Evolutionary conservation across 2,329 filamentous ascomycete species (phyloP), one percentile per base, ranked within the genome.

Genomic region (Epichloe sibirici): DNA sequence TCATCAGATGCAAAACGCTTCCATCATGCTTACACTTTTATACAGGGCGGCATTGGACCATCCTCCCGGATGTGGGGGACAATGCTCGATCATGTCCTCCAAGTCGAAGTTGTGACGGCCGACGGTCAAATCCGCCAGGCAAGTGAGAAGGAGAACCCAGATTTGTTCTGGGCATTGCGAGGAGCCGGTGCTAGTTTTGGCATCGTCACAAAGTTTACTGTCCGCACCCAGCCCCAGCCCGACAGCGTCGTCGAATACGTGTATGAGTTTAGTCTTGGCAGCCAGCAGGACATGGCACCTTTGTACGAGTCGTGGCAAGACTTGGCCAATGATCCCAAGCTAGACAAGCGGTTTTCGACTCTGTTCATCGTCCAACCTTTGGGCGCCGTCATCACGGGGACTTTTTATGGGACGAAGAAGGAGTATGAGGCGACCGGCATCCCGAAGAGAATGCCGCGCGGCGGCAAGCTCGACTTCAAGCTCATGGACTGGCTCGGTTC

Each of bases 401-500:
- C 76, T 0, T 85, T 79, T 58, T 84, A 81, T 59, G 82, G 82
- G 9, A 76, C 76, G 0, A 65, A 74, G 45, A 70, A 67, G 0
- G 80, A 85, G 60, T 85, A 74, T 58, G 60, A 74, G 3, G 71
- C 70, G 2, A 70, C 72, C 0, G 76, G 75, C 0, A 79, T 82
- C 25, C 65, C 69, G 2, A 60, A 64, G 21, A 69, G 65, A 51
- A 72, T 82, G 2, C 77, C 78, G 1, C 58, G 61, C 8, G 68
- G 63, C 11, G 62, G 69, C 5, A 63, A 62, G 11, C 57, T 70
- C 4, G 70, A 74, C 9, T 59, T 79, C 5, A 71, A 76, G n/a
- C 57, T 81, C 23, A 73, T 75, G 42, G 78, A 85, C 66, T 88
- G 82, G 81, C 67, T 86, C 21, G 80, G 72, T 6, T 71, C 81